Percentiles rank a stretch among this genome's conserved stretches.
These are phyloP conservation scores for Agaricus blazei DNA, from an alignment of 768 basidiomycete species.

Conservation along the genomic window DNA sequence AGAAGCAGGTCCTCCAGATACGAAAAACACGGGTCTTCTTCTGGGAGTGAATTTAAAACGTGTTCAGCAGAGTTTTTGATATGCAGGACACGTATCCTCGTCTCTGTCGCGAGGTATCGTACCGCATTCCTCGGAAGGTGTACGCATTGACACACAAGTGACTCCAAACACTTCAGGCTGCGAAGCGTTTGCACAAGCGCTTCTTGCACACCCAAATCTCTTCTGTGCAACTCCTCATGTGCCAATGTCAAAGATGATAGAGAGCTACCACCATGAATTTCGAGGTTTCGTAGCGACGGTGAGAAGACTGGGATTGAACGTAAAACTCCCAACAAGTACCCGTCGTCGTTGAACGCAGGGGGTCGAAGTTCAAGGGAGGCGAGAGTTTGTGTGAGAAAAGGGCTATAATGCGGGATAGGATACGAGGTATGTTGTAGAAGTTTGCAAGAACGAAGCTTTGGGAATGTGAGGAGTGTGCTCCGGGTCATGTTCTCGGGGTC, in stretches of 20 bases:
- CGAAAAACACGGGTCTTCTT: not conserved
- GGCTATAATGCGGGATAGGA: not conserved
- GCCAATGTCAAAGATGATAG: not conserved
- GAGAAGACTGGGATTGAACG: not conserved
- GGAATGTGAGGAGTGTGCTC: not conserved
- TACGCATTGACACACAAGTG: not conserved
- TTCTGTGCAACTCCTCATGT: not conserved
- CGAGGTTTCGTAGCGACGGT: not conserved
- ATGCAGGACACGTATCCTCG: not conserved
- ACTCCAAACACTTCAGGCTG: not conserved
- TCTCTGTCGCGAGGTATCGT: not conserved
- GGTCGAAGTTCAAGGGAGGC: not conserved
- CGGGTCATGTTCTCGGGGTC: not conserved
- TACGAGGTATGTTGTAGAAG: not conserved
- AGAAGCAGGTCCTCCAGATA: conserved; percentile 1
- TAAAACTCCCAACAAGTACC: not conserved
- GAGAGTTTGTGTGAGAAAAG: conserved; percentile 2
- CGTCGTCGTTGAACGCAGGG: not conserved
- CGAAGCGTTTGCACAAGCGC: not conserved
- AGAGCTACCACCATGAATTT: not conserved
- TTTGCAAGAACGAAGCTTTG: conserved; percentile 3
- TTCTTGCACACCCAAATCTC: not conserved
- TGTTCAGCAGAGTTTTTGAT: not conserved
- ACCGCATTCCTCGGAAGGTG: not conserved
- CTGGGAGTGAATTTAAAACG: not conserved